Percentiles rank a stretch among this genome's conserved stretches.
These are phyloP conservation scores for Daldinia bambusicola DNA, from an alignment of 495 filamentous ascomycete species.

Conservation along the genomic window DNA sequence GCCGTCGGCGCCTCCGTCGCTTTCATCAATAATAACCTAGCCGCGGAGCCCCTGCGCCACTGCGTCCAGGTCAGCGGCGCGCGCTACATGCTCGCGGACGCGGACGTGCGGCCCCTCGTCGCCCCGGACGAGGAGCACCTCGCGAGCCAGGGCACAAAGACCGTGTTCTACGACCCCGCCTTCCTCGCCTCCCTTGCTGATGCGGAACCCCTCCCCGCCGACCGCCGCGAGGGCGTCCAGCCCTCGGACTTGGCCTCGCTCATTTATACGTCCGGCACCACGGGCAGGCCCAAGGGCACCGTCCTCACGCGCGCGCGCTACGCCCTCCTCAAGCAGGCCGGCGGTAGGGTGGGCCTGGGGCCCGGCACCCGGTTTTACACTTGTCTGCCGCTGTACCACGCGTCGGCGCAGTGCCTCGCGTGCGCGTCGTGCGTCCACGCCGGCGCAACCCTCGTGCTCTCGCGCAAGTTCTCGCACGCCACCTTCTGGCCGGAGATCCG, in stretches of 20 bases:
- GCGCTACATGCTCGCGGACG: conserved; percentile 49
- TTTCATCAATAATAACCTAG: conserved; percentile 58
- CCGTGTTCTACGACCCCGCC: conserved; percentile 44
- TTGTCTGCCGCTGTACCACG: conserved; percentile 85
- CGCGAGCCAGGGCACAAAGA: conserved; percentile 34
- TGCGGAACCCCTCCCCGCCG: conserved; percentile 34
- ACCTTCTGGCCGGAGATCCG: conserved; percentile 80
- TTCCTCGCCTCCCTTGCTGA: conserved; percentile 32
- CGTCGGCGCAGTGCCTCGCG: conserved; percentile 68
- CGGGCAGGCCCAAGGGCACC: conserved; percentile 63
- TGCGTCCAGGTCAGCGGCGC: conserved; percentile 49
- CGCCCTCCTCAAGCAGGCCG: conserved; percentile 29
- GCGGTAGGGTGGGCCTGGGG: conserved; percentile 21
- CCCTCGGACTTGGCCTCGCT: conserved; percentile 22
- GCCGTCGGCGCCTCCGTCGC: conserved; percentile 56
- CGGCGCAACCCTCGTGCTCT: conserved; percentile 72
- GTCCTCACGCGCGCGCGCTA: conserved; percentile 43
- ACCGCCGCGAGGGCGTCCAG: conserved; percentile 26
- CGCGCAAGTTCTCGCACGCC: conserved; percentile 73
- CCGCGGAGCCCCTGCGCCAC: conserved; percentile 47
- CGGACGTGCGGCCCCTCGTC: conserved; percentile 44
- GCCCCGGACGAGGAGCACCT: conserved; percentile 47
- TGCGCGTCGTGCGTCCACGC: conserved; percentile 61
- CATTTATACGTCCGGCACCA: conserved; percentile 57
- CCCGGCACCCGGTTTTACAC: conserved; percentile 70